Base-by-base conservation (phyloP, 2,329 filamentous ascomycete genomes). In the Aspergillus carbonarius region DNA sequence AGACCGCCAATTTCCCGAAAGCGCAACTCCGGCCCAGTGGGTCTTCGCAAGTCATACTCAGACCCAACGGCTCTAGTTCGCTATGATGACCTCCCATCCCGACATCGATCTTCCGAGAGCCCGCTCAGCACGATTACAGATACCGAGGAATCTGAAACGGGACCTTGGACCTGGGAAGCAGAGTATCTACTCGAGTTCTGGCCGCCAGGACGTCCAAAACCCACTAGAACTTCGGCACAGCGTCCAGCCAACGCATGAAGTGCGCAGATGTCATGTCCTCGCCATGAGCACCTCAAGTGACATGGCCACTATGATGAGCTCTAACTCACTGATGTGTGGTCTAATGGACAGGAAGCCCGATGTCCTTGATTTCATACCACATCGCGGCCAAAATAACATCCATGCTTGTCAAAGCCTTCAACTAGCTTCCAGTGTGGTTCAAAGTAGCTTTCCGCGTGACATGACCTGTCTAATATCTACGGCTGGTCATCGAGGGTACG, bases 161-260 rank as follows among this genome's bases (percentile, higher is more conserved):
- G 76, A 0, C 75, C 76, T 0, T 78, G 76, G 76, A 78, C 76
- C 5, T 65, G 67, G 0, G 76, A 78, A 60, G 76, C 76, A 13
- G 63, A 75, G 25, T 74, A 78, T 64, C 64, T 78, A 18, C 78
- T 78, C 62, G 76, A 78, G 46, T 78, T 74, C 60, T 78, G 76
- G 76, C 76, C 76, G 15, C 69, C 70, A 6, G 74, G 69, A n/a
- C 67, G 72, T 50, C 63, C 66, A 17, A 78, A 75, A 53, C 39
- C 39, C 8, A 42, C 39, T 1, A 10, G 13, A 4, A 13, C 12
- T 18, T 42, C 20, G 39, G 12, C 23, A 42, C 9, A 10, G 30
- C 30, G 30, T 32, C 30, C 30, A 32, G 30, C 30, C 23, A 23
- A 3, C 30, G 9, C 30, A 32, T 7, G 27, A 30, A 7, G 27